Percentiles rank a stretch among this genome's conserved stretches.
Conservation (phyloP, 2,329 filamentous ascomycete genomes). For the Diaporthe sp. region DNA sequence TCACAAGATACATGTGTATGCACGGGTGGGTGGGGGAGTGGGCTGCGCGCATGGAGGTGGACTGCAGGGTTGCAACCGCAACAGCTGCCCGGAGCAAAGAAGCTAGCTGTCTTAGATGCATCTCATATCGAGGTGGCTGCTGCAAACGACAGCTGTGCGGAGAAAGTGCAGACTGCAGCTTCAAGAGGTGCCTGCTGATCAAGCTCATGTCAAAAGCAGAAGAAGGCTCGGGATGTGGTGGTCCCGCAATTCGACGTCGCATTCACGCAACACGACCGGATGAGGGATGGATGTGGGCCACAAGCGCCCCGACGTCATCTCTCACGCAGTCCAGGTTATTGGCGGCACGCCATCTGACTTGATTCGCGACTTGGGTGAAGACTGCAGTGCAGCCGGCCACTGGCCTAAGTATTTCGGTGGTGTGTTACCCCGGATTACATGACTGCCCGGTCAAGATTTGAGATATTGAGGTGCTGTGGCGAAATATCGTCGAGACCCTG, state of each 20-base stretch:
- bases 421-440: not conserved
- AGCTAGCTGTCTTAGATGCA: not conserved
- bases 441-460: too few species aligned
- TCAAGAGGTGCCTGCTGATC: not conserved
- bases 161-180: not conserved
- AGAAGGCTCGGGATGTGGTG: constrained; percentile 1
- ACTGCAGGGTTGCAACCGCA: not conserved
- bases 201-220: not conserved
- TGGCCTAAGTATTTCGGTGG: not conserved
- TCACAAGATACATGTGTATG: not conserved
- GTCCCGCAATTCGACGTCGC: constrained; percentile 27
- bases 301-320: constrained; percentile 16
- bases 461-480: not conserved
- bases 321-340: not conserved
- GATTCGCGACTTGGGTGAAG: not conserved
- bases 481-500: not conserved
- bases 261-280: constrained; percentile 8
- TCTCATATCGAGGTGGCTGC: not conserved
- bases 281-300: constrained; percentile 12
- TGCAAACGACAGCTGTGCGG: not conserved
- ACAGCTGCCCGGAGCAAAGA: not conserved
- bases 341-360: not conserved
- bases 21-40: not conserved
- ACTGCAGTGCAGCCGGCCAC: not conserved
- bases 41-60: not conserved